Evolutionary conservation across 306 rosid genomes (phyloP), one percentile per base, ranked within the genome.

Genomic region (Bauhinia variegata): DNA sequence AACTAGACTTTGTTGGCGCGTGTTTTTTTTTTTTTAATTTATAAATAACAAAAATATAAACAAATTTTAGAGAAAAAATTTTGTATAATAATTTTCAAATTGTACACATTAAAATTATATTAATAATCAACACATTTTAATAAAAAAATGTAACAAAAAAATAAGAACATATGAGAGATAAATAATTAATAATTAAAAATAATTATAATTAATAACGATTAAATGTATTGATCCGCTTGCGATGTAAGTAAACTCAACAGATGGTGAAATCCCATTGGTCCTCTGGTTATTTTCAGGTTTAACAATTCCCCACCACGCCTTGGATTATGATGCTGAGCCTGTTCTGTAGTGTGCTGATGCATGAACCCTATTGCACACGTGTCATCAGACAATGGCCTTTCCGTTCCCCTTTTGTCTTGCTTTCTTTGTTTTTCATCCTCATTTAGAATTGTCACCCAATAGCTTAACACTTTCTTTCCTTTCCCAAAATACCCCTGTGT

Each of bases 241-340:
- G 65, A 69, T 61, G 72, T 43, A 83, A 78, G 70, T 78, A 71
- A 74, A 70, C 37, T 60, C 56, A 65, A 72, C 79, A 78, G 42
- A 14, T 81, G 89, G 55, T 23, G 3, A 38, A 69, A 38, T 0
- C 16, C 14, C 44, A 65, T 72, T 69, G 74, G 84, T 9, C 3
- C n/a, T 7, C 11, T 36, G 11, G 79, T 72, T 56, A 58, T 71
- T 75, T 77, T 75, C 54, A 46, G 9, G 9, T 63, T 38, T 13
- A 58, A 59, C 70, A 60, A n/a, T 13, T 50, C 18, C n/a, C 65
- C 62, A 44, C 82, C 86, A 75, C 7, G n/a, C n/a, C n/a, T n/a
- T n/a, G n/a, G n/a, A n/a, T n/a, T n/a, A n/a, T n/a, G n/a, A n/a
- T n/a, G 64, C 67, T 34, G 41, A 8, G 28, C 28, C 2, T 38